phyloP scores from a whole-genome alignment of 495 filamentous ascomycete species.

The Neurospora cerealis region DNA sequence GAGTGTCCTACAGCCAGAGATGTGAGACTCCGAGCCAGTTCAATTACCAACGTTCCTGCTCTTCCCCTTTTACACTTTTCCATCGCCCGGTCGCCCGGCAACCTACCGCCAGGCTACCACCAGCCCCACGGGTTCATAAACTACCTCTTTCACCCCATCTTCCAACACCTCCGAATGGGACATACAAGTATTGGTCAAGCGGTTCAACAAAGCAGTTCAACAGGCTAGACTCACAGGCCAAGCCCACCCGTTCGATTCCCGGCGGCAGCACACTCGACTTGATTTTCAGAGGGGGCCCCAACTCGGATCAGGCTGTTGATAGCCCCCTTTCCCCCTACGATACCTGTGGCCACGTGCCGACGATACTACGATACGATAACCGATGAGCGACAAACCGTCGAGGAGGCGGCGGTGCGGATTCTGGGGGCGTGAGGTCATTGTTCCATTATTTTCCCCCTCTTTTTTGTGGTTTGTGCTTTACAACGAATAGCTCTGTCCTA shows the following conservation, averaged over 20 bases:
- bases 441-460: background rate
- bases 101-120: background rate
- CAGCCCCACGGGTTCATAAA: background rate
- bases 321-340: background rate
- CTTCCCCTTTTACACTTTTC: background rate
- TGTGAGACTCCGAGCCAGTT: background rate
- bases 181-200: background rate
- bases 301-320: background rate
- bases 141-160: background rate
- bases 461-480: background rate
- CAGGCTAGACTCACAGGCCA: background rate
- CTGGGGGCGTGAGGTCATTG: background rate
- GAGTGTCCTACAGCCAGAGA: background rate
- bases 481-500: background rate
- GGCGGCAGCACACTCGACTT: background rate
- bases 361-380: too few species aligned
- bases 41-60: background rate
- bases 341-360: too few species aligned
- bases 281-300: too few species aligned
- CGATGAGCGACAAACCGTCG: too few species aligned
- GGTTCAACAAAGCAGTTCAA: background rate
- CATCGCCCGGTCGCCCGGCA: background rate
- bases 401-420: too few species aligned
- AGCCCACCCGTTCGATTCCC: background rate
- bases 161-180: background rate